Conservation (phyloP, 2,329 filamentous ascomycete species). For the Xylariaceae sp. region DNA sequence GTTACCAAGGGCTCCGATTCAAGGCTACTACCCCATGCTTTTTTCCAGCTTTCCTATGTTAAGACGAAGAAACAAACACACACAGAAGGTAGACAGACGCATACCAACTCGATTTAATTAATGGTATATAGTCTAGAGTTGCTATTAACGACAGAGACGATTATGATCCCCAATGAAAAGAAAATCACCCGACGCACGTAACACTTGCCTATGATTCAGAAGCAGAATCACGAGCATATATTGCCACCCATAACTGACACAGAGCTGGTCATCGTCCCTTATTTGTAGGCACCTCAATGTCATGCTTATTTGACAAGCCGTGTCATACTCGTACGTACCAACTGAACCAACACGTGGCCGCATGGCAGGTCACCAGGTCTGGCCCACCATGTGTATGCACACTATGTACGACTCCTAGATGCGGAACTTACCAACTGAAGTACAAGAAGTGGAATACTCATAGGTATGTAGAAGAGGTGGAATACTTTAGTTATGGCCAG, state of each 20-base stretch:
- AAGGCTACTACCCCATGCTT: constrained; percentile 1
- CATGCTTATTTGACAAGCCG: not conserved
- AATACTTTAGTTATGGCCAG: no score
- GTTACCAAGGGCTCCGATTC: constrained; percentile 14
- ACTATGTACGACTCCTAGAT: not conserved
- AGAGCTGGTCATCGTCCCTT: not conserved
- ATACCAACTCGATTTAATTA: not conserved
- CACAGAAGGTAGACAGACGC: not conserved
- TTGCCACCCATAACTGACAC: not conserved
- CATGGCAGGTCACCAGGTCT: not conserved
- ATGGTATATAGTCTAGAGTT: not conserved
- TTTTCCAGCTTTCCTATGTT: constrained; percentile 3
- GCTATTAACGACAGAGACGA: not conserved
- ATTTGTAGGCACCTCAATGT: not conserved
- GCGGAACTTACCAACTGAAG: no score
- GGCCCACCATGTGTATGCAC: not conserved
- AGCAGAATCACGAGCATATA: not conserved
- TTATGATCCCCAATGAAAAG: not conserved
- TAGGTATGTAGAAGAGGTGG: no score
- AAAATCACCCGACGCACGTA: no score
- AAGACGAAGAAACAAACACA: not conserved
- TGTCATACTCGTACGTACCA: not conserved
- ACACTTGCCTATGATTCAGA: not conserved
- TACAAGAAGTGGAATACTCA: no score
- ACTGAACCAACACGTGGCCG: not conserved